phyloP scores from a whole-genome alignment of 1,284 basidiomycete genomes.

The Cystobasidiaceae sp. region DNA sequence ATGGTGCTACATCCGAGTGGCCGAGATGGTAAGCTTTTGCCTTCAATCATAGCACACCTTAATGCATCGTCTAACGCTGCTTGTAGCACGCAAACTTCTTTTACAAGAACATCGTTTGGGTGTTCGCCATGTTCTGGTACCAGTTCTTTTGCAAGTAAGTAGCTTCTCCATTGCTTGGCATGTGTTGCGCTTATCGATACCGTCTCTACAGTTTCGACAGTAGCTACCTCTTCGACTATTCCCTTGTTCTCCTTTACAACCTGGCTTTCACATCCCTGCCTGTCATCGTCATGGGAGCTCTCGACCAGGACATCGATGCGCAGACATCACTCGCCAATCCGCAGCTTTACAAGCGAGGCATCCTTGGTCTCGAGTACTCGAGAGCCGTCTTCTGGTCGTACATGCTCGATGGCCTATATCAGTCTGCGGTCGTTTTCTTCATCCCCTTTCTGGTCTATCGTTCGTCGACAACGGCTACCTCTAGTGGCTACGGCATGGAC shows the following conservation, averaged over 20 bases:
- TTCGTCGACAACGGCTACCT: conserved; percentile 38
- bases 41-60: neutral
- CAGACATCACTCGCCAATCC: conserved; percentile 85
- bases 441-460: conserved; percentile 76
- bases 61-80: neutral
- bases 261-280: conserved; percentile 89
- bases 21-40: conserved; percentile 46
- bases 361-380: conserved; percentile 88
- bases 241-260: conserved; percentile 85
- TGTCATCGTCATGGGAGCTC: conserved; percentile 84
- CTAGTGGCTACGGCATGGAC: conserved; percentile 36
- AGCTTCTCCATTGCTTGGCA: no score
- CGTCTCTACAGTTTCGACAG: conserved; percentile 72
- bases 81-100: conserved; percentile 92
- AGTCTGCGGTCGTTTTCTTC: conserved; percentile 84
- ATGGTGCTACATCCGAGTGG: conserved; percentile 92
- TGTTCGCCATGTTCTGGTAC: conserved; percentile 90
- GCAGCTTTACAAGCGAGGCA: conserved; percentile 87
- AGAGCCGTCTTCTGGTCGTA: conserved; percentile 87
- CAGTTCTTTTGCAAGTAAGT: conserved; percentile 74
- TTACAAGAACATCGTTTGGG: conserved; percentile 94
- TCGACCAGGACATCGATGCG: conserved; percentile 93
- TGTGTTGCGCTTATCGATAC: no score
- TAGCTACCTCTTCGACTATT: conserved; percentile 93
- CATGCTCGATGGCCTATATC: conserved; percentile 90